Percentiles rank a stretch among this genome's conserved stretches.
phyloP scores from a whole-genome alignment of 1,284 basidiomycete species.

The Trametes polyzona region DNA sequence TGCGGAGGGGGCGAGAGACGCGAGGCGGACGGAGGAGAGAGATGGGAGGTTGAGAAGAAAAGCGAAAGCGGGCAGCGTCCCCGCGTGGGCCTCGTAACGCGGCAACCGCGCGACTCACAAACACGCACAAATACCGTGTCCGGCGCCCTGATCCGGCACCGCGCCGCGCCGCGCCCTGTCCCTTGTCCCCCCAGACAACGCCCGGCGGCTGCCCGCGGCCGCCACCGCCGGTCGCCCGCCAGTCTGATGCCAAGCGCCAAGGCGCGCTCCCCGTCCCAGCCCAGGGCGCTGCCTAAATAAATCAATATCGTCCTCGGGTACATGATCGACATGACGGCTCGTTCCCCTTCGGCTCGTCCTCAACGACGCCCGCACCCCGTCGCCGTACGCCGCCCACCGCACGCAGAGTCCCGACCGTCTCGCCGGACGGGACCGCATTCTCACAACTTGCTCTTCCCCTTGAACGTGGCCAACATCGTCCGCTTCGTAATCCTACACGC shows the following conservation, averaged over 20 bases:
- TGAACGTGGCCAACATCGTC: conserved; percentile 71
- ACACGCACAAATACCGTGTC: conserved; percentile 18
- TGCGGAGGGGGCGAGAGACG: conserved; percentile 8
- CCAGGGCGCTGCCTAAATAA: conserved; percentile 9
- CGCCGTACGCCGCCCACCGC: not conserved
- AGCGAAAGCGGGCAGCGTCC: conserved; percentile 19
- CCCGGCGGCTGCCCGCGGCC: not conserved
- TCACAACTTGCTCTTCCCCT: conserved; percentile 62
- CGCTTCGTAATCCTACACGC: conserved; percentile 72
- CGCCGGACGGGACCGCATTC: not conserved
- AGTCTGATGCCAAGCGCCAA: conserved; percentile 16
- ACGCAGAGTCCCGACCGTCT: not conserved
- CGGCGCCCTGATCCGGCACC: conserved; percentile 14
- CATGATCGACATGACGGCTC: conserved; percentile 1
- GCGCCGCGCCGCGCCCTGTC: not conserved
- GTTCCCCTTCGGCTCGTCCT: not conserved
- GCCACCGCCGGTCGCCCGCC: conserved; percentile 3
- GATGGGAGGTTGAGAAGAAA: conserved; percentile 29
- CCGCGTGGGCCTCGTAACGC: conserved; percentile 26
- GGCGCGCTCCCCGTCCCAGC: not conserved
- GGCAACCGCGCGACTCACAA: conserved; percentile 24
- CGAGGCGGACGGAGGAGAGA: conserved; percentile 31
- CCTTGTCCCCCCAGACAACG: too few relatives aligned
- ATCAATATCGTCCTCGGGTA: not conserved
- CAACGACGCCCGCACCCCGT: not conserved